Conservation (phyloP, 2,329 filamentous ascomycete genomes). For the Trichoderma afroharzianum region DNA sequence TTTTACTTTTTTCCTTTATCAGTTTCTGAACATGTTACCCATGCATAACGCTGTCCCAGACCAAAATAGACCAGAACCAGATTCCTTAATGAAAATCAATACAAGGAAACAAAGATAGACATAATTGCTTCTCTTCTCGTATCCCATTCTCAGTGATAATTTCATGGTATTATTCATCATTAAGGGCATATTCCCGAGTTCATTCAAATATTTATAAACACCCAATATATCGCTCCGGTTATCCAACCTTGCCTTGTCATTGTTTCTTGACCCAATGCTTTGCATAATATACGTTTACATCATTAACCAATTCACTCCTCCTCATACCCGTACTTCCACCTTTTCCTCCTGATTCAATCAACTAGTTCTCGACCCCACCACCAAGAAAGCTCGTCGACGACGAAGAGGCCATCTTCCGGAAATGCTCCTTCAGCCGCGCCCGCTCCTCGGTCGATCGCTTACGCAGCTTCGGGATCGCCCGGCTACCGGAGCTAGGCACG, state of each 20-base stretch:
- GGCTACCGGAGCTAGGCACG: conserved; percentile 15
- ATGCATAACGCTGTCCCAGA: not conserved
- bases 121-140: not conserved
- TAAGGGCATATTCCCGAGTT: not conserved
- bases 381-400: not conserved
- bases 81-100: not conserved
- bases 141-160: not conserved
- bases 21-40: not conserved
- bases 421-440: conserved; percentile 27
- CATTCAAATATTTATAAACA: not conserved
- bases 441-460: conserved; percentile 24
- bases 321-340: not conserved
- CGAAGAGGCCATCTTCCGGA: conserved; percentile 23
- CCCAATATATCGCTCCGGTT: not conserved
- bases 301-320: not conserved
- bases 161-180: not conserved
- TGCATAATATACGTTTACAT: not conserved
- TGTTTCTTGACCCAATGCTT: not conserved
- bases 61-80: not conserved
- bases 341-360: not conserved
- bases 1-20: not conserved
- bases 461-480: conserved; percentile 16
- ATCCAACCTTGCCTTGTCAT: not conserved
- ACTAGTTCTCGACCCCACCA: not conserved
- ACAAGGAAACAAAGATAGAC: not conserved